Conservation (phyloP, 2,329 filamentous ascomycete genomes). For the Apiospora marii region DNA sequence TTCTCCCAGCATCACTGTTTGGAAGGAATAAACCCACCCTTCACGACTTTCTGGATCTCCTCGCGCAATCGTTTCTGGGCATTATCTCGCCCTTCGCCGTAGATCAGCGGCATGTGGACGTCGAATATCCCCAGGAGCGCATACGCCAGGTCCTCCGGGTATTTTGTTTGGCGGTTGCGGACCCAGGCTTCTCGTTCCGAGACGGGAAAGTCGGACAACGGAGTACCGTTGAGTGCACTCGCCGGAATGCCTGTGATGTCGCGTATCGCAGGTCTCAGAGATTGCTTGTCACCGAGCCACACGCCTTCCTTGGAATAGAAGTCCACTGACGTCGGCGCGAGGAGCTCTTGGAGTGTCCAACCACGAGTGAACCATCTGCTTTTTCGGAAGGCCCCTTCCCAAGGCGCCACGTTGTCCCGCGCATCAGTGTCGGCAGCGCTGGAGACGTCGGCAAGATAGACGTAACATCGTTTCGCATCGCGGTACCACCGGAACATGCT, state of each 20-base stretch:
- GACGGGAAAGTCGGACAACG: conserved; percentile 32
- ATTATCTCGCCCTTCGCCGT: conserved; percentile 30
- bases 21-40: background rate
- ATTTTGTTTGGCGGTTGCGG: conserved; percentile 29
- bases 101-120: conserved; percentile 29
- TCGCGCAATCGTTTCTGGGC: conserved; percentile 30
- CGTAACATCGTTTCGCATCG: conserved; percentile 30
- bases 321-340: conserved; percentile 25
- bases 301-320: conserved; percentile 27
- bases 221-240: conserved; percentile 31
- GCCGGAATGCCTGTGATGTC: conserved; percentile 34
- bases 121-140: conserved; percentile 32
- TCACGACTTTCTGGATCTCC: conserved; percentile 24
- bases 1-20: background rate
- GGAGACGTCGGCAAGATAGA: conserved; percentile 33
- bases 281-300: conserved; percentile 24
- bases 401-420: background rate
- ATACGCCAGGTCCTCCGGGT: conserved; percentile 30
- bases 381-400: background rate
- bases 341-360: conserved; percentile 17
- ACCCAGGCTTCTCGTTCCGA: conserved; percentile 30
- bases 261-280: background rate
- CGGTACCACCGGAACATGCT: conserved; percentile 33
- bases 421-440: background rate
- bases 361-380: conserved; percentile 23